These are phyloP conservation scores for Botryosphaeria dothidea DNA, from an alignment of 2,329 filamentous ascomycete genomes.

Conservation along the genomic window DNA sequence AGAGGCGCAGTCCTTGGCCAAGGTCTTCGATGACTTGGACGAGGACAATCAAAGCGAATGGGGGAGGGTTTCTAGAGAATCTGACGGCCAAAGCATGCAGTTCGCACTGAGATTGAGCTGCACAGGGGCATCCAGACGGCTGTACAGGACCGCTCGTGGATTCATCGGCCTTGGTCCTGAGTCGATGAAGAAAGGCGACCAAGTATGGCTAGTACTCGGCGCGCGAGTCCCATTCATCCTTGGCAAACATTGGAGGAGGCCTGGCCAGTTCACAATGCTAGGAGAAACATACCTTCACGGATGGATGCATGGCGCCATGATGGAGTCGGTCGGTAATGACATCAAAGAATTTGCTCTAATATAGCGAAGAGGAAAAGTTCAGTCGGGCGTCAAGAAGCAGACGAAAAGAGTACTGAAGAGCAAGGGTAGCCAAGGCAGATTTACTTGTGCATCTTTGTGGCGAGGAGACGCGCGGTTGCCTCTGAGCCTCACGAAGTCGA, in stretches of 20 bases:
- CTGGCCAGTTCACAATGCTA: neutral
- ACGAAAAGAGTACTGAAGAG: too few relatives aligned
- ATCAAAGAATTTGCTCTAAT: neutral
- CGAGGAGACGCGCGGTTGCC: too few relatives aligned
- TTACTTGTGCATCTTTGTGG: too few relatives aligned
- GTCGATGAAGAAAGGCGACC: neutral
- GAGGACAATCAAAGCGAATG: too few relatives aligned
- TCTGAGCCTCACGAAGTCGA: too few relatives aligned
- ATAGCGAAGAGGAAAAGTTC: neutral
- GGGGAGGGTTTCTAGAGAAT: neutral
- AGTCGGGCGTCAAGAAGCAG: too few relatives aligned
- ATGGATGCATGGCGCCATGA: neutral
- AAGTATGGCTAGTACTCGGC: neutral
- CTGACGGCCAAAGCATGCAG: neutral
- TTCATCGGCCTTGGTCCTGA: neutral
- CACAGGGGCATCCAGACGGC: neutral
- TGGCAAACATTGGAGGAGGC: too few relatives aligned
- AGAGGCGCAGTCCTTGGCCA: too few relatives aligned
- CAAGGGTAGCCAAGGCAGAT: too few relatives aligned
- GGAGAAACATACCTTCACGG: slow-evolving; percentile 4
- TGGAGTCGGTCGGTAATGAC: neutral
- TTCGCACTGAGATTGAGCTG: neutral
- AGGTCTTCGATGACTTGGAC: too few relatives aligned
- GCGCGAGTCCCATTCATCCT: neutral
- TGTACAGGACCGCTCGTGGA: neutral